A percentile compares a stretch with the other conserved stretches of the same genome.
Conservation (phyloP, 495 filamentous ascomycete genomes). For the Ascobolus immersus region DNA sequence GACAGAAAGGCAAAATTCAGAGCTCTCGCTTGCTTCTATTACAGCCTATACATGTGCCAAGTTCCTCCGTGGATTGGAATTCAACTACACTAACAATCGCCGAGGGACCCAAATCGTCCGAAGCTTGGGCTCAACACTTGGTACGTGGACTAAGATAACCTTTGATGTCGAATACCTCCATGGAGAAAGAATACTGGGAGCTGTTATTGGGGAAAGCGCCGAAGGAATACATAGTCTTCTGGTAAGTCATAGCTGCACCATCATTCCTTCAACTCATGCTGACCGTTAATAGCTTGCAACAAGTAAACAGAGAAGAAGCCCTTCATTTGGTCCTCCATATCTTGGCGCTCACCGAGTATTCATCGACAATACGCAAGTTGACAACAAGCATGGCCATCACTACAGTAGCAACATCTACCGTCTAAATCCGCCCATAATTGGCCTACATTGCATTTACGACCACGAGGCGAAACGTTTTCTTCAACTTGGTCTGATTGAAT, state of each 20-base stretch:
- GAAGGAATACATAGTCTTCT: conserved; percentile 13
- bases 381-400: conserved; percentile 2
- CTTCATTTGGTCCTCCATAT: conserved; percentile 14
- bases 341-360: conserved; percentile 15
- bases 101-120: conserved; percentile 8
- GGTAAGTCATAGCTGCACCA: conserved; percentile 4
- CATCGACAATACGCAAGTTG: conserved; percentile 8
- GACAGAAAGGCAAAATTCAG: conserved; percentile 1
- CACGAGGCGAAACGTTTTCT: conserved; percentile 14
- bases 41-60: no score
- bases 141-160: conserved; percentile 4
- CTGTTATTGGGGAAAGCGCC: conserved; percentile 13
- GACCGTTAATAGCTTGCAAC: conserved; percentile 13
- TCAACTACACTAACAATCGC: conserved; percentile 14
- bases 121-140: conserved; percentile 5
- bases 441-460: conserved; percentile 15
- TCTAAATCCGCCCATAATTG: conserved; percentile 9
- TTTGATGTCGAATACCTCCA: conserved; percentile 5
- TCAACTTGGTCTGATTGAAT: conserved; percentile 12
- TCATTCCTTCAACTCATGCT: neutral
- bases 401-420: conserved; percentile 6
- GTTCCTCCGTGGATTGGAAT: conserved; percentile 10
- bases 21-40: neutral
- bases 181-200: conserved; percentile 8
- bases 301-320: conserved; percentile 6